Conservation (phyloP, 2,329 filamentous ascomycete genomes). For the Elsinoe perseae region DNA sequence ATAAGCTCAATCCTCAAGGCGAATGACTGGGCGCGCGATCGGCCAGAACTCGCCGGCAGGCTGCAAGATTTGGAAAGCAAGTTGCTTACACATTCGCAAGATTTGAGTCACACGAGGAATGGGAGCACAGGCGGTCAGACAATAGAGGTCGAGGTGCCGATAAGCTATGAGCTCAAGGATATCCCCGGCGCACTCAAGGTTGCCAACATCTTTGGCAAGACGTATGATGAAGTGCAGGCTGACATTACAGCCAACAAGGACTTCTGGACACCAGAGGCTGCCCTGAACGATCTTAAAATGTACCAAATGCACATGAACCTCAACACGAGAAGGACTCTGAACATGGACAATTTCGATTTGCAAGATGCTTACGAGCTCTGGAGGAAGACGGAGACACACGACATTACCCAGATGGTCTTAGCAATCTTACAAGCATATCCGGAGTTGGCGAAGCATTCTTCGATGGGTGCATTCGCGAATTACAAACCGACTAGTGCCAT, state of each 20-base stretch:
- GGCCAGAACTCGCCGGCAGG: constrained; percentile 72
- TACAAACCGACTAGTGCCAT: constrained; percentile 24
- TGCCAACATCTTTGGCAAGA: constrained; percentile 74
- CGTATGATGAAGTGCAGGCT: constrained; percentile 69
- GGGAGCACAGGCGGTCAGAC: constrained; percentile 54
- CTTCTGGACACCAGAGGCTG: constrained; percentile 85
- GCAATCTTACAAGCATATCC: constrained; percentile 81
- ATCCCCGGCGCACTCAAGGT: constrained; percentile 91
- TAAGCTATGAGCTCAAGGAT: constrained; percentile 90
- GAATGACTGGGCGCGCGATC: constrained; percentile 75
- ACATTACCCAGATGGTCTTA: constrained; percentile 87
- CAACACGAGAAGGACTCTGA: constrained; percentile 66
- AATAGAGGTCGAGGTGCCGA: constrained; percentile 72
- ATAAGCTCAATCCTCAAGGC: constrained; percentile 72
- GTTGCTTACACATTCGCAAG: constrained; percentile 86
- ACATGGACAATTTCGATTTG: constrained; percentile 78
- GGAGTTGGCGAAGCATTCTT: constrained; percentile 70
- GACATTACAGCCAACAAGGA: constrained; percentile 77
- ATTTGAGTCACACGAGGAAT: constrained; percentile 60
- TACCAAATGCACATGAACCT: constrained; percentile 86
- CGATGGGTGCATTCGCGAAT: constrained; percentile 46
- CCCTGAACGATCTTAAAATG: constrained; percentile 80
- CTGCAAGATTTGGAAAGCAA: constrained; percentile 84
- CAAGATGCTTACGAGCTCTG: constrained; percentile 83
- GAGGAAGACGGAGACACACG: constrained; percentile 82